A percentile compares a stretch with the other conserved stretches of the same genome.
Conservation (phyloP, 78 protist genomes). For the Dictyostelium capitatum region DNA sequence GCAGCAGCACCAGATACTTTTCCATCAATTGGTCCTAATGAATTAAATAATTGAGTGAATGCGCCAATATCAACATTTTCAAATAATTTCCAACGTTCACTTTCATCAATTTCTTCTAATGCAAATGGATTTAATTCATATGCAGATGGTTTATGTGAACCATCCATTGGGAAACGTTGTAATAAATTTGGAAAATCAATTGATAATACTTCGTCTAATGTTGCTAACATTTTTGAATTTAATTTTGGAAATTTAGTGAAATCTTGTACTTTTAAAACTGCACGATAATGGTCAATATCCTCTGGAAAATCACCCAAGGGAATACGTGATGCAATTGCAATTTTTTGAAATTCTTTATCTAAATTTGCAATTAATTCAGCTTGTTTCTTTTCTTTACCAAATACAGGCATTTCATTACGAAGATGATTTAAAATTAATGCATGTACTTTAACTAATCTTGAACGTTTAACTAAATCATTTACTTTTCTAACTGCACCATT, state of each 20-base stretch:
- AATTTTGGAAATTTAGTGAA: conserved; percentile 87
- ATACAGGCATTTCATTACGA: conserved; percentile 86
- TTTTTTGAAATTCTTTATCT: conserved; percentile 65
- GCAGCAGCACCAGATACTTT: conserved; percentile 56
- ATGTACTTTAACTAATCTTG: conserved; percentile 86
- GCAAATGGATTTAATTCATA: conserved; percentile 81
- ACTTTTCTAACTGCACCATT: conserved; percentile 82
- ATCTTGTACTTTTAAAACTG: conserved; percentile 51
- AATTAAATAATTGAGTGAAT: conserved; percentile 13
- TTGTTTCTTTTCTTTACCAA: conserved; percentile 88
- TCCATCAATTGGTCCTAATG: conserved; percentile 63
- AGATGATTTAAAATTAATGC: conserved; percentile 79
- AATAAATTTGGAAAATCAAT: conserved; percentile 82
- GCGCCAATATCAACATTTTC: conserved; percentile 10
- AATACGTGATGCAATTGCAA: conserved; percentile 45
- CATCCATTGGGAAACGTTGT: conserved; percentile 76
- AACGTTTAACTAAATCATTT: conserved; percentile 93
- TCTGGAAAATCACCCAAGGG: conserved; percentile 90
- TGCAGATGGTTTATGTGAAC: conserved; percentile 60
- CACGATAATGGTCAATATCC: conserved; percentile 62
- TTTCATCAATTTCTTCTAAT: conserved; percentile 50
- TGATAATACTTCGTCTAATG: conserved; percentile 55
- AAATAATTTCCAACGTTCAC: conserved; percentile 33
- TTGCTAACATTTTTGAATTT: conserved; percentile 31
- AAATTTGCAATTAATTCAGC: conserved; percentile 77